Conservation (phyloP, 2,329 filamentous ascomycete species). For the Chrysoporthe austroafricana region DNA sequence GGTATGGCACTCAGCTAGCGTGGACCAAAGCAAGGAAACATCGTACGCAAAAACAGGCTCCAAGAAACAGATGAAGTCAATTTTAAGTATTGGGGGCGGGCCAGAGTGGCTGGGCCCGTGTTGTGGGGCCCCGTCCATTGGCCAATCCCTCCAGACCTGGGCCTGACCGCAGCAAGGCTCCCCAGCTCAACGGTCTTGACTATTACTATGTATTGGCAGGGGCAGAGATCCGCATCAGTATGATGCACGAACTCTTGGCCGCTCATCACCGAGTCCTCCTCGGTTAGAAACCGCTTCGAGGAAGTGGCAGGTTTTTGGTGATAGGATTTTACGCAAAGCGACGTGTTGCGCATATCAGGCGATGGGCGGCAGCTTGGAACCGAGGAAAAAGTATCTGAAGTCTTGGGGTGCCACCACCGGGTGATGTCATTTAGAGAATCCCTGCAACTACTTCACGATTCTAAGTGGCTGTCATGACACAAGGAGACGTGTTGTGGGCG, state of each 20-base stretch:
- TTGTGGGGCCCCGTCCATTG: conserved; percentile 16
- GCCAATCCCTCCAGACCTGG: conserved; percentile 19
- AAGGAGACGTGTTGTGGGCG: neutral
- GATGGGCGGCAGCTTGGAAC: neutral
- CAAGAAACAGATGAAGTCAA: conserved; percentile 29
- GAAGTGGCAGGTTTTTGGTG: neutral
- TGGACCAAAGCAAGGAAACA: conserved; percentile 23
- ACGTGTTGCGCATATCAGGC: neutral
- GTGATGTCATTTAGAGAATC: conserved; percentile 13
- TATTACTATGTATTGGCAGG: conserved; percentile 5
- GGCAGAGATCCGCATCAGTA: conserved; percentile 8
- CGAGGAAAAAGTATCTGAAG: neutral
- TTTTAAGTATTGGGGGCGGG: conserved; percentile 22
- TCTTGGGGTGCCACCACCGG: neutral
- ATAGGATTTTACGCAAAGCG: neutral
- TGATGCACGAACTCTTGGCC: neutral
- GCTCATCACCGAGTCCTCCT: neutral
- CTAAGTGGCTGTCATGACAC: neutral
- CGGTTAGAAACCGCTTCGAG: neutral
- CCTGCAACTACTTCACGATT: neutral
- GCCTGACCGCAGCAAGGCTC: conserved; percentile 15
- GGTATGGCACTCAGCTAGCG: conserved; percentile 17
- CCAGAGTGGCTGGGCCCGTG: conserved; percentile 24
- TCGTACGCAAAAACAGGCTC: conserved; percentile 21
- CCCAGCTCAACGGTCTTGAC: conserved; percentile 5